A percentile compares a stretch with the other conserved stretches of the same genome.
Evolutionary conservation across 768 basidiomycete species (phyloP).

Genomic region (Tephrocybe sp.): DNA sequence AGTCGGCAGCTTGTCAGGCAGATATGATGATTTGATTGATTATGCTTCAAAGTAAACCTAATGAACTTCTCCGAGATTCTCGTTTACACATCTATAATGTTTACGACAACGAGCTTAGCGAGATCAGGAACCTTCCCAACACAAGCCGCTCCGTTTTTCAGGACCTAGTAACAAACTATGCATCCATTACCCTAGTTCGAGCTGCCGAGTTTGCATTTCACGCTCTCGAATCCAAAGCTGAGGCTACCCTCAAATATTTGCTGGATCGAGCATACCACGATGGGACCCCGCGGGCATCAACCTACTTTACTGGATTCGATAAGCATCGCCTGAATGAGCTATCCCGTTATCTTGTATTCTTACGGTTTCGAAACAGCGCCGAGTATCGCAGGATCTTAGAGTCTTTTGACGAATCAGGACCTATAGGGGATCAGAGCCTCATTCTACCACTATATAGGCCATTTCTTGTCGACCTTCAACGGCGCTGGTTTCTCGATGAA

Average conservation of each 20-base stretch:
- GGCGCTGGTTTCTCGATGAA: conserved; percentile 29
- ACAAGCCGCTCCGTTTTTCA: conserved; percentile 37
- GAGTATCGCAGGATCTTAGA: conserved; percentile 41
- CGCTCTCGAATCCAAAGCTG: conserved; percentile 41
- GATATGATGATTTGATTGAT: not conserved
- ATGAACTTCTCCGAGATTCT: conserved; percentile 29
- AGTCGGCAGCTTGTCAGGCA: conserved; percentile 18
- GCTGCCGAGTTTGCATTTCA: conserved; percentile 44
- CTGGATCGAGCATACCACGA: conserved; percentile 29
- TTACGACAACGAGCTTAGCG: conserved; percentile 47
- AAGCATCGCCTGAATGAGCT: conserved; percentile 33
- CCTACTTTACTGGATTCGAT: conserved; percentile 25
- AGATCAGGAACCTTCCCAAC: conserved; percentile 37
- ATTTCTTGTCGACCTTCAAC: conserved; percentile 27
- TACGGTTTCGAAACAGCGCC: conserved; percentile 56
- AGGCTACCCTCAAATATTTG: conserved; percentile 35
- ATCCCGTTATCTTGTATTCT: conserved; percentile 50
- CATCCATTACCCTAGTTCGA: conserved; percentile 33
- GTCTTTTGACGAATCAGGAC: conserved; percentile 22
- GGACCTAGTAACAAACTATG: conserved; percentile 34
- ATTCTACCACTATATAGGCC: conserved; percentile 28
- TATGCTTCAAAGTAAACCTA: conserved; percentile 15
- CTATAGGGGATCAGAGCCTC: conserved; percentile 18
- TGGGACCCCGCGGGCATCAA: conserved; percentile 22
- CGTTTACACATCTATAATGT: conserved; percentile 52